Evolutionary conservation across 2,329 filamentous ascomycete species (phyloP), one percentile per base, ranked within the genome.

Genomic region (Neopestalotiopsis sp.): DNA sequence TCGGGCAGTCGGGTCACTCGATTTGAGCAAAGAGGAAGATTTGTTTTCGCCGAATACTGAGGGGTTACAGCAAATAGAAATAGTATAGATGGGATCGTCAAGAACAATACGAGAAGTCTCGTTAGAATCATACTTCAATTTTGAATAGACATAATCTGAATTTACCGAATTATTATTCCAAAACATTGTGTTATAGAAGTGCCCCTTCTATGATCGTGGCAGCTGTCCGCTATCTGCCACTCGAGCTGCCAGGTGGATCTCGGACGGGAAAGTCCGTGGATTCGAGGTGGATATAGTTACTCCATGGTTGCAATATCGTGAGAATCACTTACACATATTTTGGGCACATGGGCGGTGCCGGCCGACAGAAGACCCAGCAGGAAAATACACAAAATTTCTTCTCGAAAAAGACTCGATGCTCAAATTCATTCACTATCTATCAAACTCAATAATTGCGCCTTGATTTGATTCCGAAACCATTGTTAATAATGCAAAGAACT

Each of bases 261-360:
- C 42, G 17, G 3, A n/a, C 45, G 17, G 45, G 17, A 14, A n/a
- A n/a, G 45, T 53, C 45, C 45, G 45, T 53, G 45, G 45, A 53
- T 53, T n/a, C 45, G 4, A 28, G 14, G 45, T 53, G 45, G 45
- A 53, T 53, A 53, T 53, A 17, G 45, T 53, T 53, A 53, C 45
- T 53, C 45, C 17, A n/a, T 53, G 45, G 45, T 53, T n/a, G 45
- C 45, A 53, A 53, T 53, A 24, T 53, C 45, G 45, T 53, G 45
- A 53, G 45, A n/a, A 53, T 53, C 17, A 53, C 45, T 53, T 53
- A 53, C 45, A 53, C 45, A 53, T 53, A 24, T 53, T 53, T n/a
- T 53, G 45, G 45, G 17, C n/a, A 20, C 5, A 20, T 53, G 45
- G 45, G 45, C 45, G 45, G 45, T 53, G 45, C 45, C 45, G 45